Evolutionary conservation across 2,329 filamentous ascomycete genomes (phyloP), one percentile per base, ranked within the genome.

Genomic region (Xylaria sp.): DNA sequence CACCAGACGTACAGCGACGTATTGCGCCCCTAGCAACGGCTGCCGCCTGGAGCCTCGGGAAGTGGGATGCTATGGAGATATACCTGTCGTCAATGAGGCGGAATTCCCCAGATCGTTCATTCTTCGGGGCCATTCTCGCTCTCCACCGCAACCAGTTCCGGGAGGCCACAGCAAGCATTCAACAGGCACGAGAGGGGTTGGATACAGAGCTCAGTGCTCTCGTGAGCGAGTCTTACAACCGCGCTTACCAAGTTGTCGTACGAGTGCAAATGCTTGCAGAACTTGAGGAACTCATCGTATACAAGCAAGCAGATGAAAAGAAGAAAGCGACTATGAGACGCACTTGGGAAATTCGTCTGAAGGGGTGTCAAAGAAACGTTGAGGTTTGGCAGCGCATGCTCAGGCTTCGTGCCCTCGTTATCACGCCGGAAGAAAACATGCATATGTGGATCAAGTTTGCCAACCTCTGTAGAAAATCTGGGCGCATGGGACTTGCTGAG

Each of bases 401-500:
- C 65, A 96, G 97, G 78, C 90, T 99, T 39, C 90, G 96, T 69
- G 93, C 94, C 23, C 86, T 99, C 61, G 96, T 99, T 68, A 95
- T 98, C 70, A 91, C 91, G 0, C 95, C 97, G 0, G 89, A 89
- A 41, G 94, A 99, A 79, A 98, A 98, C 77, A 94, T 97, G 85
- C 93, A 97, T 76, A 99, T 99, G 94, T 98, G 94, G 90, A 98
- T 99, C 84, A 99, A 99, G 80, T 99, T 98, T 79, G 93, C 96
- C 76, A 99, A 98, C 76, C 89, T 99, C 6, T 99, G 97, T 81
- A 92, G 97, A 76, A 99, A 99, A 81, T 97, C 95, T 54, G 92
- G 94, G 67, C 92, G 96, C 37, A 94, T 95, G 86, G 95, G 96
- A 10, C 88, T 99, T 58, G 96, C 96, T 0, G 96, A 99, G 82